Percentiles rank a stretch among this genome's conserved stretches.
phyloP scores from a whole-genome alignment of 805 yeast genomes.

The Pichia eremophila region DNA sequence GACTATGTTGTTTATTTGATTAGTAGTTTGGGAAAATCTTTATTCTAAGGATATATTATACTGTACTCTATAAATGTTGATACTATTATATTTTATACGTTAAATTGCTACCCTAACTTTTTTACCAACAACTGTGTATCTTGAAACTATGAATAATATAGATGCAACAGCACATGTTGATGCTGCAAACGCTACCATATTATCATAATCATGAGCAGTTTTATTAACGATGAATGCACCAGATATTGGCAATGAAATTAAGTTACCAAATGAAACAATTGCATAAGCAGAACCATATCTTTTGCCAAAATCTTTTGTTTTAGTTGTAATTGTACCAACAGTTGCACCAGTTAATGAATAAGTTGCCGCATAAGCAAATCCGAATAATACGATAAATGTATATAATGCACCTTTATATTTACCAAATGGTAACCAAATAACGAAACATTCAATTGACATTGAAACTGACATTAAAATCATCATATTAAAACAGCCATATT shows the following conservation, averaged over 20 bases:
- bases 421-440: slow-evolving; percentile 63
- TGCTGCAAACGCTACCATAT: slow-evolving; percentile 26
- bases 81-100: no score
- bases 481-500: slow-evolving; percentile 44
- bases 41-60: no score
- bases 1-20: no score
- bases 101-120: slow-evolving; percentile 17
- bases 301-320: slow-evolving; percentile 53
- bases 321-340: slow-evolving; percentile 44
- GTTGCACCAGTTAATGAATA: slow-evolving; percentile 58
- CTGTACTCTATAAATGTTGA: no score
- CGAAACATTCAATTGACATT: slow-evolving; percentile 37
- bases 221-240: slow-evolving; percentile 29
- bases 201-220: slow-evolving; percentile 25
- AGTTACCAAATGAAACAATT: slow-evolving; percentile 40
- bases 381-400: slow-evolving; percentile 43
- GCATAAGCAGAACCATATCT: slow-evolving; percentile 61
- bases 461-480: slow-evolving; percentile 38
- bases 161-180: slow-evolving; percentile 22
- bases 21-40: no score
- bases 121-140: slow-evolving; percentile 37
- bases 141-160: slow-evolving; percentile 33
- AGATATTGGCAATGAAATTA: slow-evolving; percentile 40
- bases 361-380: slow-evolving; percentile 50
- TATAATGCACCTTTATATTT: slow-evolving; percentile 32